phyloP scores from a whole-genome alignment of 2,329 filamentous ascomycete genomes.

The Dactylellina drechsleri region DNA sequence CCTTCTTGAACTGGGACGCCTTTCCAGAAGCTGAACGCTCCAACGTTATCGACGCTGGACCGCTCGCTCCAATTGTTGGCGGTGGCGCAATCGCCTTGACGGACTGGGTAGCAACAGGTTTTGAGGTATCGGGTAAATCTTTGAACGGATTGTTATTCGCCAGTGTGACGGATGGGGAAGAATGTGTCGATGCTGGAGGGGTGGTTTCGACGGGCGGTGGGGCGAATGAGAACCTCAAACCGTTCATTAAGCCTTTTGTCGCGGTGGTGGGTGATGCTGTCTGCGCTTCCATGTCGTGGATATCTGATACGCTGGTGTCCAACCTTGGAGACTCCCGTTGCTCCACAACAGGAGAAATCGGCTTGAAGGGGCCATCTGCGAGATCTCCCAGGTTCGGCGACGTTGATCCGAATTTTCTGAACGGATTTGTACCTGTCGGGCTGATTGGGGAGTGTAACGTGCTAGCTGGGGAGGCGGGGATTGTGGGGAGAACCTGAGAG shows the following conservation, averaged over 20 bases:
- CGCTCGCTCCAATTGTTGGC: background rate
- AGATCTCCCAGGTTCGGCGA: conserved; percentile 39
- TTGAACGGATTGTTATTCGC: conserved; percentile 45
- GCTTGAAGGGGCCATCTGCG: conserved; percentile 42
- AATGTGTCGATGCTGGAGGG: conserved; percentile 40
- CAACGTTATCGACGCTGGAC: conserved; percentile 15
- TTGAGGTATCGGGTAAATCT: conserved; percentile 22
- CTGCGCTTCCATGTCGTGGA: conserved; percentile 17
- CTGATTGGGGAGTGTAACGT: conserved; percentile 40
- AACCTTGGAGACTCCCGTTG: conserved; percentile 38
- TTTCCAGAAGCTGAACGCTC: conserved; percentile 42
- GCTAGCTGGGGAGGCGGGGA: conserved; percentile 43
- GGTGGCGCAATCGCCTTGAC: conserved; percentile 50
- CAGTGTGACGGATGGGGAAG: conserved; percentile 30
- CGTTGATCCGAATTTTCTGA: conserved; percentile 40
- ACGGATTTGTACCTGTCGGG: conserved; percentile 42
- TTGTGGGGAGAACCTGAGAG: conserved; percentile 48
- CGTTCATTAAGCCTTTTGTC: conserved; percentile 48
- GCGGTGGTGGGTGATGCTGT: conserved; percentile 45
- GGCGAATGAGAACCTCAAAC: conserved; percentile 44
- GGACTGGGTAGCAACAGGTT: background rate
- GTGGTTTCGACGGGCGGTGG: conserved; percentile 47
- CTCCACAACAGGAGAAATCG: conserved; percentile 46
- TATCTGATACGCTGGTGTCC: conserved; percentile 17
- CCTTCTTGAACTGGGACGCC: conserved; percentile 44